Base-by-base conservation (phyloP, 345 rosid species). In the Crucihimalaya himalaica region DNA sequence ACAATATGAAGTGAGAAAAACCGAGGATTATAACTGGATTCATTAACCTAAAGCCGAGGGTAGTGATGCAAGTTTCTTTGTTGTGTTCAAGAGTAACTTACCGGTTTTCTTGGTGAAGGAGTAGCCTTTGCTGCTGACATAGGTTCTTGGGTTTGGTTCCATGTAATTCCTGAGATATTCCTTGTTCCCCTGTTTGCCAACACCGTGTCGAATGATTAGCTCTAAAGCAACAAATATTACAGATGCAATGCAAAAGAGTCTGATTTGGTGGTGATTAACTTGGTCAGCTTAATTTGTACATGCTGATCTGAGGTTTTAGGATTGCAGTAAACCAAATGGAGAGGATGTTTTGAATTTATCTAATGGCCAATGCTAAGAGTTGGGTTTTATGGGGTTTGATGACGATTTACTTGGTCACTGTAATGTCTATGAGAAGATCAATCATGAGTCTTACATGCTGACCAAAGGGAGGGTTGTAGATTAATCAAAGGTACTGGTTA, bases 131-230 rank as follows among this genome's bases (percentile, higher is more conserved):
- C 80, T 61, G 71, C 81, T 87, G 81, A 83, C 66, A 74, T 80
- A 91, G 5, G 92, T 85, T 10, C 89, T 86, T 10, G 97, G 97
- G 76, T 91, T 91, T 48, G 97, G 95, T 70, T 80, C 72, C 74
- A 88, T 76, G 83, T 91, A 83, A 79, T 91, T 91, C 85, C 97
- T 86, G 25, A 91, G 60, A 78, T 88, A 91, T 50, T 91, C 97
- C 51, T 84, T 87, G 70, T 85, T 79, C 47, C 88, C 95, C 97
- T 91, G 87, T 68, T 47, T 50, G 50, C 48, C 52, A 68, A 51
- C 68, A 32, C 18, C 23, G 2, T 16, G 28, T 29, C 61, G 46
- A 47, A 18, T 54, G 2, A 23, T 70, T 52, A 21, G 43, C 52
- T 29, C 40, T 59, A 52, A 72, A 37, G 40, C 34, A 61, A 64